Evolutionary conservation across 345 rosid genomes (phyloP).

Genomic region (Citrus sinensis): DVS_A1.0 CM039163.1:51663501-51664000

Average conservation of each 20-base stretch:
- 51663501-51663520: conserved; percentile 54
- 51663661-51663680: conserved; percentile 99
- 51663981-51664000: conserved; percentile 88
- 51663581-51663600: conserved; percentile 56
- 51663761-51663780: not conserved
- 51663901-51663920: conserved; percentile 96
- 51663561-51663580: conserved; percentile 79
- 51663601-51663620: conserved; percentile 37
- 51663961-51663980: conserved; percentile 89
- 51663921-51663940: conserved; percentile 72
- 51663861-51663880: not conserved
- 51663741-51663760: not conserved
- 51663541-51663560: conserved; percentile 73
- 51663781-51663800: not conserved
- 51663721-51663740: not conserved
- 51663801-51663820: not conserved
- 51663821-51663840: conserved; percentile 1
- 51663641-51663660: conserved; percentile 83
- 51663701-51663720: conserved; percentile 8
- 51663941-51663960: conserved; percentile 78
- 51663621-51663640: conserved; percentile 76
- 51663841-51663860: not conserved
- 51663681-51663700: conserved; percentile 20
- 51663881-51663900: conserved; percentile 61
- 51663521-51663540: conserved; percentile 59